phyloP scores from a whole-genome alignment of 2,329 filamentous ascomycete species.

The Pseudogymnoascus sp. region DNA sequence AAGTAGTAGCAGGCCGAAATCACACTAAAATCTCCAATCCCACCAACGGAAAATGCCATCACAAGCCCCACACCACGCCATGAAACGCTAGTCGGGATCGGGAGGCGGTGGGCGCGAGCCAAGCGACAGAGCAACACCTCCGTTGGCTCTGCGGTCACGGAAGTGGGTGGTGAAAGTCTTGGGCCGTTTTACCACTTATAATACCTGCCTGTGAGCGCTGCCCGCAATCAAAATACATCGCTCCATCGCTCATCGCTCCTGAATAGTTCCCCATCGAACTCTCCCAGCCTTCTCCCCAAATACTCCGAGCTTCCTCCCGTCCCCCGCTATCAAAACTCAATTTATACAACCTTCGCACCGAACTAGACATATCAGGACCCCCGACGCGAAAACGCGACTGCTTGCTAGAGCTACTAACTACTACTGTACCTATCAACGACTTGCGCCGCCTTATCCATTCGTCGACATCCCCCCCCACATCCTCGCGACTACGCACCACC shows the following conservation, averaged over 20 bases:
- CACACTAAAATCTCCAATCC: slow-evolving; percentile 2
- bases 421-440: background rate
- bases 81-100: slow-evolving; percentile 6
- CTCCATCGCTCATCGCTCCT: background rate
- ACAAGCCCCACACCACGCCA: background rate
- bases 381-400: background rate
- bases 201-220: slow-evolving; percentile 8
- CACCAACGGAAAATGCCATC: slow-evolving; percentile 8
- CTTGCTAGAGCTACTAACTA: background rate
- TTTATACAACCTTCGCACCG: background rate
- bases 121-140: slow-evolving; percentile 5
- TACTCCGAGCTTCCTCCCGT: background rate
- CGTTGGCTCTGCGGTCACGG: slow-evolving; percentile 2
- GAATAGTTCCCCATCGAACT: background rate
- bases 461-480: background rate
- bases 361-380: background rate
- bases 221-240: slow-evolving; percentile 4
- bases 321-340: background rate
- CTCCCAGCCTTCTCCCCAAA: background rate
- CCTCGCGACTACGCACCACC: background rate
- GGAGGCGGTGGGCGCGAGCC: slow-evolving; percentile 4
- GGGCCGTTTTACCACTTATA: slow-evolving; percentile 7
- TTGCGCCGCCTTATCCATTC: background rate
- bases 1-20: background rate
- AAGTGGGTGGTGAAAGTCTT: slow-evolving; percentile 9